Base-by-base conservation (phyloP, 805 yeast species). In the Cyberlindnera mississippiensis region DNA sequence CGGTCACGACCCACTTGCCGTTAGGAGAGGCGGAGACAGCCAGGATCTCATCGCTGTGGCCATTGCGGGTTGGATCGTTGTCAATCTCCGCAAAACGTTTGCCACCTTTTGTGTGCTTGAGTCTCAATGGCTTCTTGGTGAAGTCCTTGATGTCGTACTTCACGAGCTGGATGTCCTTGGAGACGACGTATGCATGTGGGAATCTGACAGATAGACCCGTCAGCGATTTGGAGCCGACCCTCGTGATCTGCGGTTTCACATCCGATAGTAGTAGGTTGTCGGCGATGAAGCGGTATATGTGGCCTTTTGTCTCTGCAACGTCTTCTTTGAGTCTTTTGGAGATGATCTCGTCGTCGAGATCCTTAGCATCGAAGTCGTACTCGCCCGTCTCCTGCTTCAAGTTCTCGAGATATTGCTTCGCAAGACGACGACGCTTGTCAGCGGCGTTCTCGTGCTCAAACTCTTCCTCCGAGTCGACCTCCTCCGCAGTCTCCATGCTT, bases 351-450 rank as follows among this genome's bases (percentile, higher is more conserved):
- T 82, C 76, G 63, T 91, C 99, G 52, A 91, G 64, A 53, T 93
- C 97, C 51, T 80, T 78, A 9, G 99, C 98, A 67, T 89, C 96
- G 55, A 87, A 90, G 38, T 74, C 71, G 33, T 64, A 64, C 2
- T 61, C 66, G 19, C 67, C 73, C 15, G 72, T 73, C 47, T 83
- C 87, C 4, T 69, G 65, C 59, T 85, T 79, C 56, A 93, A 66
- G 56, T 84, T 85, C 35, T 83, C 89, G 48, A 93, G 68, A 62
- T 93, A 93, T 63, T 90, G 93, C 63, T 89, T 89, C 14, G 98
- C 98, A 45, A 93, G 72, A 57, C 98, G 72, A 65, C 99, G 78
- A 64, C 99, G 78, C 64, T 87, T 89, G 57, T 93, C 99, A 0
- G 96, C 95, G 8, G 90, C 95, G 36, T 78, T 77, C 63, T 91